A percentile compares a stretch with the other conserved stretches of the same genome.
phyloP scores from a whole-genome alignment of 1,284 basidiomycete genomes.

The Stereum hirsutum region DNA sequence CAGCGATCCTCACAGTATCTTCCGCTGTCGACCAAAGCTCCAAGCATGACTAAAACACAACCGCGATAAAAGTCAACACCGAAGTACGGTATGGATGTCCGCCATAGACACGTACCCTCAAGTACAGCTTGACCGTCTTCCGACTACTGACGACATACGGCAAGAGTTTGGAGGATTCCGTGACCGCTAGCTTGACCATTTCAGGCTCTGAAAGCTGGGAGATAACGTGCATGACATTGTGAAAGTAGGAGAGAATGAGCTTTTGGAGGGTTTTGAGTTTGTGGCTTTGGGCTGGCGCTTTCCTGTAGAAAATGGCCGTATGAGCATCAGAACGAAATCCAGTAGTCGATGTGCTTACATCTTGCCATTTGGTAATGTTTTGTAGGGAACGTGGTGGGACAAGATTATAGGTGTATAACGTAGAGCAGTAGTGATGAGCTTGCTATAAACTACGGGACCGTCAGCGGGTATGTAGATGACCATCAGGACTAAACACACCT shows the following conservation, averaged over 20 bases:
- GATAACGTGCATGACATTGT: constrained; percentile 75
- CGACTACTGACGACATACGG: constrained; percentile 81
- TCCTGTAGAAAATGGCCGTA: constrained; percentile 35
- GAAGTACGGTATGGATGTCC: neutral
- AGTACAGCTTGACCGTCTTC: constrained; percentile 76
- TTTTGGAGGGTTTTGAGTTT: constrained; percentile 82
- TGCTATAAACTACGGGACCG: constrained; percentile 82
- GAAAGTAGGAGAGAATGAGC: constrained; percentile 83
- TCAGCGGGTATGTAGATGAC: too few relatives aligned
- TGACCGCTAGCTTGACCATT: constrained; percentile 63
- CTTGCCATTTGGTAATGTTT: constrained; percentile 74
- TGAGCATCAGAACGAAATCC: neutral
- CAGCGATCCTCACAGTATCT: constrained; percentile 80
- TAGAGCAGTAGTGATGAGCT: constrained; percentile 82
- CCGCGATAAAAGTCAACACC: neutral
- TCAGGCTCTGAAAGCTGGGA: constrained; percentile 68
- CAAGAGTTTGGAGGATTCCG: constrained; percentile 79
- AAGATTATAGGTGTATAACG: constrained; percentile 90
- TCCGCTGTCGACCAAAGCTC: constrained; percentile 77
- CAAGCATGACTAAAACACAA: constrained; percentile 54
- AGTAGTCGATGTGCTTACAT: constrained; percentile 46
- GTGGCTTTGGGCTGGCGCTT: constrained; percentile 64
- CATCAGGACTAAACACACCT: constrained; percentile 40
- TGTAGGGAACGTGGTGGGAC: constrained; percentile 83
- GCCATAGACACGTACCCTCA: constrained; percentile 50